Conservation (phyloP, 108 stramenopile genomes). For the Poteriospumella lacustris region DNA sequence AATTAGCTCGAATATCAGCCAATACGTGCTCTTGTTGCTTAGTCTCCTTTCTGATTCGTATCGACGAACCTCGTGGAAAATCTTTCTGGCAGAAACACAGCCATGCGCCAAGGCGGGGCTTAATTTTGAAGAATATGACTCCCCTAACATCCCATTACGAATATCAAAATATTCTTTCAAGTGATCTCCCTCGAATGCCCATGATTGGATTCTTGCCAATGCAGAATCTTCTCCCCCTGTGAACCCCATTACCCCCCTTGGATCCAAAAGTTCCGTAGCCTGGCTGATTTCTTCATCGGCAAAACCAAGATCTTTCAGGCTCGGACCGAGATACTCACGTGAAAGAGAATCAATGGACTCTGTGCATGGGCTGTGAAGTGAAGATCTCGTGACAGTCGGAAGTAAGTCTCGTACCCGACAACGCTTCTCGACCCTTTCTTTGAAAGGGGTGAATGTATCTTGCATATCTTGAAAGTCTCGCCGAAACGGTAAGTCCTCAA, state of each 20-base stretch:
- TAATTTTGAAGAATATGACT: constrained; percentile 85
- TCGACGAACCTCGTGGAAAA: constrained; percentile 65
- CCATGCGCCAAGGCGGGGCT: constrained; percentile 91
- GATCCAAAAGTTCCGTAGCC: not conserved
- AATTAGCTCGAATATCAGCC: constrained; percentile 89
- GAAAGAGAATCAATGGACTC: too few species aligned
- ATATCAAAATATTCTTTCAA: constrained; percentile 83
- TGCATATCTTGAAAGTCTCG: constrained; percentile 60
- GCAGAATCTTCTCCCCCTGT: constrained; percentile 84
- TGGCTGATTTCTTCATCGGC: not conserved
- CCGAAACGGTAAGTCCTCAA: constrained; percentile 69
- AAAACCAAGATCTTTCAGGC: not conserved
- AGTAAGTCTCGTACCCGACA: not conserved
- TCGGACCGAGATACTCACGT: not conserved
- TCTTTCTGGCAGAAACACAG: constrained; percentile 73
- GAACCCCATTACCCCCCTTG: constrained; percentile 65
- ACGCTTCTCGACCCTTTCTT: constrained; percentile 76
- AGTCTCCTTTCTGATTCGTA: constrained; percentile 76
- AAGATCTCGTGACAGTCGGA: constrained; percentile 29
- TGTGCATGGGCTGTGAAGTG: too few species aligned
- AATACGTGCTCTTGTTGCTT: constrained; percentile 88
- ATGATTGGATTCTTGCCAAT: constrained; percentile 71
- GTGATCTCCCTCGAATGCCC: constrained; percentile 79
- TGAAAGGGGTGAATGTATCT: constrained; percentile 78
- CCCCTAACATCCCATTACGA: constrained; percentile 92